Evolutionary conservation across 176 grass and related monocot species (phyloP).

Genomic region (Aegilops tauschii): DNA sequence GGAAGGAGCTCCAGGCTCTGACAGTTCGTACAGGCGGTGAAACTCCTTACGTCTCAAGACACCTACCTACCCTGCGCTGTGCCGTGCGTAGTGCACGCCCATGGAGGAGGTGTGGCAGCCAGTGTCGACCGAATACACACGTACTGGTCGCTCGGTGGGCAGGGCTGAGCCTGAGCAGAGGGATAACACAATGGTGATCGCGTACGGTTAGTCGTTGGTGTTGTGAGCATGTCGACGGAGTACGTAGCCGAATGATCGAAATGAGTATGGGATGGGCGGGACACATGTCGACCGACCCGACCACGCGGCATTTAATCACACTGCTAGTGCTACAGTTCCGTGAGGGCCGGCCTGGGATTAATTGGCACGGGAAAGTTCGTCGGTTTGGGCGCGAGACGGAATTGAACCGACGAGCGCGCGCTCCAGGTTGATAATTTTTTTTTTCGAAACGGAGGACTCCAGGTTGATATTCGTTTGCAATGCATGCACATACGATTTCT

Average conservation of each 20-base stretch:
- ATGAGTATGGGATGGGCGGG: neutral
- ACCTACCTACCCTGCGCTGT: too few species aligned
- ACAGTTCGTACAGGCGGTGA: neutral
- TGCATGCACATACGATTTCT: neutral
- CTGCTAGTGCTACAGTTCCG: neutral
- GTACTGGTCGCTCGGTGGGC: too few species aligned
- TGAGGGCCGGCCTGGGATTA: neutral
- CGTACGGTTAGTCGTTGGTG: neutral
- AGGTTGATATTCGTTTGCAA: neutral
- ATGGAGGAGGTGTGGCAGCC: neutral
- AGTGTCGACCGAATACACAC: neutral
- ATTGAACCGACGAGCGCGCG: neutral
- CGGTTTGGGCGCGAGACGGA: neutral
- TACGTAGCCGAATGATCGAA: neutral
- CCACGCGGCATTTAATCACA: neutral
- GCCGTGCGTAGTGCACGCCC: too few species aligned
- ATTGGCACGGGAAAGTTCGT: neutral
- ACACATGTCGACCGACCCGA: neutral
- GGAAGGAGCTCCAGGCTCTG: neutral
- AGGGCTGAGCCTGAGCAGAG: too few species aligned
- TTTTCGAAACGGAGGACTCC: too few species aligned
- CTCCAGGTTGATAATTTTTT: too few species aligned
- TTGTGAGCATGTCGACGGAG: neutral
- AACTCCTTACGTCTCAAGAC: neutral
- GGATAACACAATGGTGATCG: too few species aligned